These are phyloP conservation scores for Saccharomyces hybrid DNA, from an alignment of 1,139 yeast genomes.

Conservation along the genomic window DNA sequence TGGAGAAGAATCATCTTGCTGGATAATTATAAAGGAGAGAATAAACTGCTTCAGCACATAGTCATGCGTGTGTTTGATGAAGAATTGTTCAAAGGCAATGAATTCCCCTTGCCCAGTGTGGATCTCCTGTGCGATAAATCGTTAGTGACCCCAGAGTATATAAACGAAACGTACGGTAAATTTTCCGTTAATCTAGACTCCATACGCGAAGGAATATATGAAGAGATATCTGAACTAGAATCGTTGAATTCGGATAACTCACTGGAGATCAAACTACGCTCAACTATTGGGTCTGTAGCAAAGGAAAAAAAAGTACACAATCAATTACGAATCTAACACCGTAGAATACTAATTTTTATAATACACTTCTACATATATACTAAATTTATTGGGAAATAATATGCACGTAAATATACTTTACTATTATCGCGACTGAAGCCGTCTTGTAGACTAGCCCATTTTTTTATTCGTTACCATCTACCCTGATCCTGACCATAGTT, in stretches of 20 bases:
- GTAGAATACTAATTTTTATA: conserved; percentile 17
- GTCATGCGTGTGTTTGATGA: conserved; percentile 33
- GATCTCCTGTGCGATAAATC: conserved; percentile 12
- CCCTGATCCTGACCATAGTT: conserved; percentile 57
- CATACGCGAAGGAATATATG: conserved; percentile 7
- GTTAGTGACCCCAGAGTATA: conserved; percentile 17
- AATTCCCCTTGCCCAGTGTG: conserved; percentile 29
- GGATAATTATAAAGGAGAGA: conserved; percentile 46
- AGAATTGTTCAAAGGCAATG: conserved; percentile 23
- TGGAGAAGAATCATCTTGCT: conserved; percentile 59
- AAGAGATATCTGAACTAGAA: not conserved
- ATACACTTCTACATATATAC: conserved; percentile 6
- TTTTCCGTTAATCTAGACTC: conserved; percentile 20
- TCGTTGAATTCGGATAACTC: not conserved
- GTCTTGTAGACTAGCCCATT: not conserved
- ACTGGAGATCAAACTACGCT: conserved; percentile 34
- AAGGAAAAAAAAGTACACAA: conserved; percentile 31
- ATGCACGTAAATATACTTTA: not conserved
- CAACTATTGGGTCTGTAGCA: conserved; percentile 34
- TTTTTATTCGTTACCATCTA: conserved; percentile 29
- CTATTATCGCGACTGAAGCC: not conserved
- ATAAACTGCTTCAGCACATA: conserved; percentile 44
- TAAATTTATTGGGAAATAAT: not conserved
- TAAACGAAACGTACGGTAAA: conserved; percentile 19
- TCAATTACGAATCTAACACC: conserved; percentile 33